Base-by-base conservation (phyloP, 2,329 filamentous ascomycete species). In the Cladorrhinum sp. region DNA sequence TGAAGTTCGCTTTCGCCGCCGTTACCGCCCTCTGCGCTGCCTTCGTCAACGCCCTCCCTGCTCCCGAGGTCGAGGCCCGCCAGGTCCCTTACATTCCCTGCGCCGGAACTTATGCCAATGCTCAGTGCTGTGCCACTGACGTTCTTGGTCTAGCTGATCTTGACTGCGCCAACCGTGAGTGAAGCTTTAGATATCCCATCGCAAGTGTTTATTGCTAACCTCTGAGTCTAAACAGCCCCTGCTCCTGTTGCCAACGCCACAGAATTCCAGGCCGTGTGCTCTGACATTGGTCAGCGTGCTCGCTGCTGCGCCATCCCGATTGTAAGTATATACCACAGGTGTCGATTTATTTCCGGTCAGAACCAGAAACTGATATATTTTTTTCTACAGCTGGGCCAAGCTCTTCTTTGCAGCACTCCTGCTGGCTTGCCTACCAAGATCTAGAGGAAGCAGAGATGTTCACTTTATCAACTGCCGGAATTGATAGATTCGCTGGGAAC, bases 111-210 rank as follows among this genome's bases (percentile, higher is more conserved):
- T 78, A 79, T 65, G 69, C 68, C 65, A 75, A 66, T 29, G 68
- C 80, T 5, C 78, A 81, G 65, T 88, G 85, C 77, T 88, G 85
- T 70, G 81, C 84, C 18, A 85, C 83, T 25, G 81, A 87, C 65
- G 78, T 87, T 27, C 79, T 87, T 45, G 79, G 81, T 62, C 62
- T 86, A 59, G 82, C 79, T 5, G 75, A 84, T 70, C 74, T 86
- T 22, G 75, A 87, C 75, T 88, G 85, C 70, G 73, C 68, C 23
- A 70, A 74, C 61, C 82, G 83, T 84, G 75, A 66, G 41, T 45
- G 41, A 20, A 6, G 6, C 81, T 75, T 20, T 25, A 32, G 22
- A 7, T 22, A 32, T 27, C 13, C 12, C 20, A n/a, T 27, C n/a
- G 10, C 24, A 12, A 13, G 18, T 3, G 10, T 12, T 8, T 48